Evolutionary conservation across 106 monocot genomes (phyloP).

Genomic region (Triglochin maritima): DNA sequence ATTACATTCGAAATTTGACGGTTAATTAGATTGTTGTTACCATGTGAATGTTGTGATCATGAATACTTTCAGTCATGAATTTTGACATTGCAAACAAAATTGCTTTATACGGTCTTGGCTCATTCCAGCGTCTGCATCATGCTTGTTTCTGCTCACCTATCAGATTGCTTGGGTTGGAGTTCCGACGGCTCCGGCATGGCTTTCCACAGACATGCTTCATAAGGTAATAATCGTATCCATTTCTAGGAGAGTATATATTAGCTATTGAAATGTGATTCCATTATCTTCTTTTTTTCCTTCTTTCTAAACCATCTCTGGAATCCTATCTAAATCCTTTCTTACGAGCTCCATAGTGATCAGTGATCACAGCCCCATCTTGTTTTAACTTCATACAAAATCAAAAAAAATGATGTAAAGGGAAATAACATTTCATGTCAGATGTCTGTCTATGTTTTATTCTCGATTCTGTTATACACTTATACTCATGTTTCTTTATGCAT

Average conservation of each 20-base stretch:
- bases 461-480: neutral
- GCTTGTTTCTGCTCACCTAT: neutral
- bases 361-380: neutral
- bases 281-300: neutral
- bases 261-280: neutral
- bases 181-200: constrained; percentile 86
- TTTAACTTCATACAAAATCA: neutral
- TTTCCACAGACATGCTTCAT: constrained; percentile 80
- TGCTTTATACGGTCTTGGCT: neutral
- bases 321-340: neutral
- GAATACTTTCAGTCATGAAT: too few relatives aligned
- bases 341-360: too few relatives aligned
- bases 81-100: neutral
- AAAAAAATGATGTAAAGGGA: too few relatives aligned
- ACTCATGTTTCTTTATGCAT: neutral
- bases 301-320: neutral
- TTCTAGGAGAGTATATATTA: neutral
- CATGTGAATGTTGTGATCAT: too few relatives aligned
- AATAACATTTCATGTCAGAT: neutral
- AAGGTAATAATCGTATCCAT: constrained; percentile 22
- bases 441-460: neutral
- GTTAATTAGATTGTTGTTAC: too few relatives aligned
- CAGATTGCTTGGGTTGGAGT: constrained; percentile 97
- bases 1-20: too few relatives aligned
- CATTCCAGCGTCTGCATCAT: neutral